A percentile compares a stretch with the other conserved stretches of the same genome.
Evolutionary conservation across 164 flowering plant species (phyloP).

Genomic region (Buxus sempervirens): DNA sequence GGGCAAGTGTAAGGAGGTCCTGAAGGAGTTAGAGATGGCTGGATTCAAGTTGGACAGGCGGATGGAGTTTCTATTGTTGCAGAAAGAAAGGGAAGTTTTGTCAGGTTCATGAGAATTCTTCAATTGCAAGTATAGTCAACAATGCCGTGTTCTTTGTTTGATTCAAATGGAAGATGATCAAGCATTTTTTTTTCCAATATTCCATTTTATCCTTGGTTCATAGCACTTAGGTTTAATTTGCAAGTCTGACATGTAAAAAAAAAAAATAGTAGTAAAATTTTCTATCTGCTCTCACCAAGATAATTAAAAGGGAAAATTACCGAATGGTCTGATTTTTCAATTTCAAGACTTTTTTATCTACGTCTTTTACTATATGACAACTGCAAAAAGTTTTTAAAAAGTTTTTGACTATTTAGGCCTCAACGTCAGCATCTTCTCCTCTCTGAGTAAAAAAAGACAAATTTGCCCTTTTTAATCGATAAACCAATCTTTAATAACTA

Average conservation of each 20-base stretch:
- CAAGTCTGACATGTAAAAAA: not conserved
- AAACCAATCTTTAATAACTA: too few species aligned
- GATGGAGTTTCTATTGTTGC: slow-evolving; percentile 26
- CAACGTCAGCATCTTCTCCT: too few species aligned
- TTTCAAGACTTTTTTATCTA: too few species aligned
- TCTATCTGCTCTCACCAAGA: too few species aligned
- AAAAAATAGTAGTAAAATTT: too few species aligned
- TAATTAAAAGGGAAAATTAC: too few species aligned
- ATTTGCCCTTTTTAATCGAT: too few species aligned
- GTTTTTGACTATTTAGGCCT: too few species aligned
- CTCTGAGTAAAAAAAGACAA: too few species aligned
- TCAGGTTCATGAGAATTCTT: slow-evolving; percentile 12
- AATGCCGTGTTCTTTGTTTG: slow-evolving; percentile 1
- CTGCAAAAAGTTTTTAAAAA: too few species aligned
- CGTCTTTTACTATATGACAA: too few species aligned
- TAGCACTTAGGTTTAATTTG: not conserved
- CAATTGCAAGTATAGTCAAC: not conserved
- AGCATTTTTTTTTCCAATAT: not conserved
- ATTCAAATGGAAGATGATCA: not conserved
- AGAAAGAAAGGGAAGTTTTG: slow-evolving; percentile 26
- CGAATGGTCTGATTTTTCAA: too few species aligned
- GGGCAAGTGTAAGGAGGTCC: slow-evolving; percentile 68
- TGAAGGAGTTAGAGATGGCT: slow-evolving; percentile 65
- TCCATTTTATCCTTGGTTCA: not conserved
- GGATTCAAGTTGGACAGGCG: slow-evolving; percentile 65